Conservation (phyloP, 75 land plant species). For the Picea glauca region DNA sequence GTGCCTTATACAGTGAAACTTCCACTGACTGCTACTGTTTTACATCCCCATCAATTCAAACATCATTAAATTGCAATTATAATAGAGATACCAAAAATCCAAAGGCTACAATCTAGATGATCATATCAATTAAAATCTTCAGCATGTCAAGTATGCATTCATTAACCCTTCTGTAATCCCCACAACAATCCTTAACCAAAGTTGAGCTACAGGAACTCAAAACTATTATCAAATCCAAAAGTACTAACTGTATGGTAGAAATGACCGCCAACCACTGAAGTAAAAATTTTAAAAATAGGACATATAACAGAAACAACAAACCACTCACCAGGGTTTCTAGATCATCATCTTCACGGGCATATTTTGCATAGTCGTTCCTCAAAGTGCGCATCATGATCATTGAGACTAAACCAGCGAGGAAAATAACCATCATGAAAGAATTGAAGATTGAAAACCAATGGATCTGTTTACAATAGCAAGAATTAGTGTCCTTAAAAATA, state of each 20-base stretch:
- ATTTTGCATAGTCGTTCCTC: conserved; percentile 96
- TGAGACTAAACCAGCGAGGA: conserved; percentile 95
- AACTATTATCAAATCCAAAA: background rate
- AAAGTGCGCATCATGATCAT: conserved; percentile 98
- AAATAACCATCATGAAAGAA: conserved; percentile 99
- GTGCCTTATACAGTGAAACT: background rate
- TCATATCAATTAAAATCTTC: background rate
- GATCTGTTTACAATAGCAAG: conserved; percentile 50
- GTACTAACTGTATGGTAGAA: background rate
- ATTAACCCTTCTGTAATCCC: background rate
- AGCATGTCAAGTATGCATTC: background rate
- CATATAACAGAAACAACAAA: conserved; percentile 1
- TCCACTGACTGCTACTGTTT: background rate
- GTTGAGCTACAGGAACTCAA: background rate
- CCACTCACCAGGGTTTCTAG: conserved; percentile 76
- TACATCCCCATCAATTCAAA: background rate
- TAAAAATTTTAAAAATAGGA: background rate
- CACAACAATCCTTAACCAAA: background rate
- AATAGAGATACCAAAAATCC: background rate
- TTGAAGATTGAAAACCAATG: conserved; percentile 99
- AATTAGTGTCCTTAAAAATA: background rate
- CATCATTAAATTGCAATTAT: background rate
- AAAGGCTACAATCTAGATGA: background rate
- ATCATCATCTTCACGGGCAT: conserved; percentile 98
- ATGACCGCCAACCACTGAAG: background rate